These are phyloP conservation scores for Exophiala calicioides DNA, from an alignment of 2,329 filamentous ascomycete genomes.

Conservation along the genomic window DNA sequence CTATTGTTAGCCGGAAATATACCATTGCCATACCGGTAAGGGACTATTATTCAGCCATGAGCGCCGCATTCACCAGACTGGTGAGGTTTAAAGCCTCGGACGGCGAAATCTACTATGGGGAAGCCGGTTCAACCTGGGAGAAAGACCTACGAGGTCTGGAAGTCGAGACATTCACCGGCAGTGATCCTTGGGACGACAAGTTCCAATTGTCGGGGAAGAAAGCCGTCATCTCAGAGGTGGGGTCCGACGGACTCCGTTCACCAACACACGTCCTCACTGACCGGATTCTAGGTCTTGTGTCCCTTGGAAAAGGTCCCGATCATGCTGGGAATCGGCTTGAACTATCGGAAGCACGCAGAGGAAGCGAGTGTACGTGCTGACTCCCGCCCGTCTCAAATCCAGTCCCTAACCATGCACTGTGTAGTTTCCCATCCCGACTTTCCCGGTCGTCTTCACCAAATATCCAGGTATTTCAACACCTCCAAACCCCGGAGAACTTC, in stretches of 20 bases:
- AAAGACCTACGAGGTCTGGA: background rate
- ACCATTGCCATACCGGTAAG: too few relatives aligned
- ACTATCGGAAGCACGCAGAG: constrained; percentile 24
- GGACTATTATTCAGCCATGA: too few relatives aligned
- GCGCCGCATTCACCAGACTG: background rate
- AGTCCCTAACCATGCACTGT: background rate
- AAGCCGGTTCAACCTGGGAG: constrained; percentile 5
- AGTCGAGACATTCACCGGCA: background rate
- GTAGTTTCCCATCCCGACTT: constrained; percentile 37
- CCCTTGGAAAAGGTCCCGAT: constrained; percentile 34
- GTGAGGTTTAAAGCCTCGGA: constrained; percentile 11
- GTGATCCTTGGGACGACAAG: background rate
- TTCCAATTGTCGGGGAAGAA: constrained; percentile 1
- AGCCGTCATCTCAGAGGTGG: constrained; percentile 6
- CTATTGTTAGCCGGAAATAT: too few relatives aligned
- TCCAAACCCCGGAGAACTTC: background rate
- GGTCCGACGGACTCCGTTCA: too few relatives aligned
- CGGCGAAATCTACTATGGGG: constrained; percentile 11
- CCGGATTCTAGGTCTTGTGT: constrained; percentile 46
- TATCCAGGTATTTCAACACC: background rate
- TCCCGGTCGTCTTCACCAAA: constrained; percentile 45
- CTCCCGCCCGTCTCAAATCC: background rate
- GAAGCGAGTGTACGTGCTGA: constrained; percentile 19
- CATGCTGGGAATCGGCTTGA: constrained; percentile 24
- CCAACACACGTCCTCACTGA: too few relatives aligned